A percentile compares a stretch with the other conserved stretches of the same genome.
Conservation (phyloP, 2,329 filamentous ascomycete species). For the Neopestalotiopsis rosae region DNA sequence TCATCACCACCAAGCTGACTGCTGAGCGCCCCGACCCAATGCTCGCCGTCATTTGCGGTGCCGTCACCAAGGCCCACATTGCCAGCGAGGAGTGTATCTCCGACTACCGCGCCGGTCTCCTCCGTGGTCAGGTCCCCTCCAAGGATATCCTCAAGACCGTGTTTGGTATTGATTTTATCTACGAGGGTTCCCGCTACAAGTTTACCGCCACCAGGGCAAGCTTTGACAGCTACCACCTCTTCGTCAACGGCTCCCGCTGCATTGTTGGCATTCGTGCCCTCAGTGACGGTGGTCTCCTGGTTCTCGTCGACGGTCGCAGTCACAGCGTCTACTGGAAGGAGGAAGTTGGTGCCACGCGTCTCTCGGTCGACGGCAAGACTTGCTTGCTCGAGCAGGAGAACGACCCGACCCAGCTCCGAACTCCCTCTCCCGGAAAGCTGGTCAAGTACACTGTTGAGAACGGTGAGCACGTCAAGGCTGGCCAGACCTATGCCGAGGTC, state of each 20-base stretch:
- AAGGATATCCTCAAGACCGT: slow-evolving; percentile 98
- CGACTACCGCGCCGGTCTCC: slow-evolving; percentile 86
- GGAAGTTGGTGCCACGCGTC: slow-evolving; percentile 91
- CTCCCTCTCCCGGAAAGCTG: slow-evolving; percentile 94
- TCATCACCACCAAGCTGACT: slow-evolving; percentile 96
- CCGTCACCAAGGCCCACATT: slow-evolving; percentile 91
- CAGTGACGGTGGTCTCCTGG: slow-evolving; percentile 89
- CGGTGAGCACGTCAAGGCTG: slow-evolving; percentile 88
- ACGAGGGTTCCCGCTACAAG: slow-evolving; percentile 95
- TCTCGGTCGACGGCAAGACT: slow-evolving; percentile 98
- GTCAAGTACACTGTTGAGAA: slow-evolving; percentile 98
- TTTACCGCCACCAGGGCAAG: slow-evolving; percentile 96
- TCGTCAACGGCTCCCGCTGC: slow-evolving; percentile 98
- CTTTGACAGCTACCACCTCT: slow-evolving; percentile 92
- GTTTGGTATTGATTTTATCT: slow-evolving; percentile 98
- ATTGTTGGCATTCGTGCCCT: slow-evolving; percentile 90
- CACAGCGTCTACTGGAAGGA: slow-evolving; percentile 99
- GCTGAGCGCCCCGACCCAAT: slow-evolving; percentile 94
- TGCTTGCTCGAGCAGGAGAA: slow-evolving; percentile 98
- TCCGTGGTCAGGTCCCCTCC: slow-evolving; percentile 96
- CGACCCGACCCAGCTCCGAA: slow-evolving; percentile 94
- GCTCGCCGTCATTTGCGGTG: slow-evolving; percentile 93
- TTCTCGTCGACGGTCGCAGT: slow-evolving; percentile 88
- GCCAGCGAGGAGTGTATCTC: slow-evolving; percentile 88
- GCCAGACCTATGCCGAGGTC: slow-evolving; percentile 93